These are phyloP conservation scores for Dysphania ambrosioides DNA, from an alignment of 148 eudicot genomes.

Conservation along the genomic window DNA sequence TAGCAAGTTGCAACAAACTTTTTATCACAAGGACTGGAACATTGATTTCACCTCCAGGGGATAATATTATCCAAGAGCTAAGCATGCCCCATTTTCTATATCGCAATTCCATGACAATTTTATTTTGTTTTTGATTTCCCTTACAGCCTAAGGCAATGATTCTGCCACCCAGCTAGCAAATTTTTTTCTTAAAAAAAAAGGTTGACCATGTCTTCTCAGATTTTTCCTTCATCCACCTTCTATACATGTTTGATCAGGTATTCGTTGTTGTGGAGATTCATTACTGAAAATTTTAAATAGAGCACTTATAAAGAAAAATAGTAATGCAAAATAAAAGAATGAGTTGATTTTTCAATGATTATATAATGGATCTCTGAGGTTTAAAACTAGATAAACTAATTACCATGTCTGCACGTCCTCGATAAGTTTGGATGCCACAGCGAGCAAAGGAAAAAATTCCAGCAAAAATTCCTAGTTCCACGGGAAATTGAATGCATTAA, in stretches of 20 bases:
- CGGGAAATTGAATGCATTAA: constrained; percentile 1
- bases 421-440: constrained; percentile 75
- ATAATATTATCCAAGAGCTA: background rate
- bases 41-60: background rate
- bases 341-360: background rate
- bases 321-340: background rate
- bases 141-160: background rate
- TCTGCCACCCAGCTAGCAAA: background rate
- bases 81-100: background rate
- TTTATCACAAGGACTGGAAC: background rate
- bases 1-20: background rate
- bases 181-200: background rate
- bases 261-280: background rate
- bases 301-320: background rate
- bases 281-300: background rate
- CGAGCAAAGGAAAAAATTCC: constrained; percentile 67
- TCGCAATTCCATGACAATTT: background rate
- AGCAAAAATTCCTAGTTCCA: constrained; percentile 57
- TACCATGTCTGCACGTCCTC: constrained; percentile 71
- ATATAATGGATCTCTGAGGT: background rate
- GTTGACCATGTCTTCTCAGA: background rate
- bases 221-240: background rate
- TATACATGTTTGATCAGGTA: background rate
- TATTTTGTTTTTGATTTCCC: background rate
- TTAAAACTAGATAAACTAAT: constrained; percentile 29